phyloP scores from a whole-genome alignment of 129 eudicot genomes.

The Flaveria linearis region DNA sequence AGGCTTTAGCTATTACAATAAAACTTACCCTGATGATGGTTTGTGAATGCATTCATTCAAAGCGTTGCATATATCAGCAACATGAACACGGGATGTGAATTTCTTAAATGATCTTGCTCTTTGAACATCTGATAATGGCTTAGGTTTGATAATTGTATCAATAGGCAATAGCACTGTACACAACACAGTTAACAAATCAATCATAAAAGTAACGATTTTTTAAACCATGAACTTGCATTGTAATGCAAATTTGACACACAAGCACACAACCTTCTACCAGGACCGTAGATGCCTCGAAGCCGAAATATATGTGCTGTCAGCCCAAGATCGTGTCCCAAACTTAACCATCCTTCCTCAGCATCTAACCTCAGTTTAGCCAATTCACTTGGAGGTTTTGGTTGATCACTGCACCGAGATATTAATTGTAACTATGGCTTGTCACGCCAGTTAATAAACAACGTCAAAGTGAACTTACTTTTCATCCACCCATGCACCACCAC shows the following conservation, averaged over 20 bases:
- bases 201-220: neutral
- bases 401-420: conserved; percentile 46
- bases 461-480: conserved; percentile 59
- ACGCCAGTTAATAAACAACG: neutral
- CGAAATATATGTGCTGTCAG: conserved; percentile 67
- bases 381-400: conserved; percentile 43
- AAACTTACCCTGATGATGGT: conserved; percentile 56
- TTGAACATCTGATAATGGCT: conserved; percentile 56
- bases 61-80: conserved; percentile 84
- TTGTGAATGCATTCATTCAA: conserved; percentile 54
- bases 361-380: conserved; percentile 61
- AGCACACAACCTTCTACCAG: conserved; percentile 81
- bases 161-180: too few species aligned
- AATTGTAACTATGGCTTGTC: neutral
- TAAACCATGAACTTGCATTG: neutral
- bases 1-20: neutral
- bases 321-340: conserved; percentile 60
- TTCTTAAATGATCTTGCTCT: conserved; percentile 56
- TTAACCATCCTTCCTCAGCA: conserved; percentile 84
- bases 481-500: conserved; percentile 89
- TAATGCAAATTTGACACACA: conserved; percentile 1
- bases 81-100: conserved; percentile 82
- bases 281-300: conserved; percentile 96
- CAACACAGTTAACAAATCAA: neutral
- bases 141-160: conserved; percentile 63